These are phyloP conservation scores for Sporothrix humicola DNA, from an alignment of 2,329 filamentous ascomycete genomes.

Conservation along the genomic window DNA sequence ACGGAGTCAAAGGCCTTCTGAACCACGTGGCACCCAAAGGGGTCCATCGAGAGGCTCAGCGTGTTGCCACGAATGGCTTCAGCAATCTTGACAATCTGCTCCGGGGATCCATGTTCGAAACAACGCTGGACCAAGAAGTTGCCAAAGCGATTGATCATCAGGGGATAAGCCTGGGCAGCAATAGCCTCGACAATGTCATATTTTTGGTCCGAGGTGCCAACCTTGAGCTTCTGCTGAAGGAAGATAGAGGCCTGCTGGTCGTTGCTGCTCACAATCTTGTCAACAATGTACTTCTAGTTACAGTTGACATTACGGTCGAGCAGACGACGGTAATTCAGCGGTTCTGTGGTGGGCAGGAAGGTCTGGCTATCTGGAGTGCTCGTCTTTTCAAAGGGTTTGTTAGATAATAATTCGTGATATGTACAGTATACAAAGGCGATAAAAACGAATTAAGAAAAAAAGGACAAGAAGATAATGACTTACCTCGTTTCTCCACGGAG, in stretches of 20 bases:
- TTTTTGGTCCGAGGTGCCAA: conserved; percentile 92
- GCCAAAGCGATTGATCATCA: conserved; percentile 98
- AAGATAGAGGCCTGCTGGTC: conserved; percentile 99
- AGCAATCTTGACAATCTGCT: conserved; percentile 94
- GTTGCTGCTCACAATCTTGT: conserved; percentile 99
- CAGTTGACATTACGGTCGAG: conserved; percentile 95
- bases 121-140: conserved; percentile 98
- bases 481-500: conserved; percentile 63
- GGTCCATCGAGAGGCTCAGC: conserved; percentile 94
- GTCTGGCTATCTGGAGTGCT: conserved; percentile 67
- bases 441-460: not conserved
- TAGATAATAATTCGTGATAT: not conserved
- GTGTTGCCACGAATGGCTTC: conserved; percentile 94
- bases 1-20: conserved; percentile 99
- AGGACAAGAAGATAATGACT: conserved; percentile 39
- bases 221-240: conserved; percentile 97
- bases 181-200: conserved; percentile 97
- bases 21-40: conserved; percentile 96
- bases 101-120: conserved; percentile 95
- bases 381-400: conserved; percentile 46
- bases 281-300: conserved; percentile 99
- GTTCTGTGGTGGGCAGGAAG: conserved; percentile 85
- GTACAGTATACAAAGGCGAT: not conserved
- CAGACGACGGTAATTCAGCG: conserved; percentile 92
- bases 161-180: conserved; percentile 87